Evolutionary conservation across 441 rosid species (phyloP), one percentile per base, ranked within the genome.

Genomic region (Erodium trifolium): DNA sequence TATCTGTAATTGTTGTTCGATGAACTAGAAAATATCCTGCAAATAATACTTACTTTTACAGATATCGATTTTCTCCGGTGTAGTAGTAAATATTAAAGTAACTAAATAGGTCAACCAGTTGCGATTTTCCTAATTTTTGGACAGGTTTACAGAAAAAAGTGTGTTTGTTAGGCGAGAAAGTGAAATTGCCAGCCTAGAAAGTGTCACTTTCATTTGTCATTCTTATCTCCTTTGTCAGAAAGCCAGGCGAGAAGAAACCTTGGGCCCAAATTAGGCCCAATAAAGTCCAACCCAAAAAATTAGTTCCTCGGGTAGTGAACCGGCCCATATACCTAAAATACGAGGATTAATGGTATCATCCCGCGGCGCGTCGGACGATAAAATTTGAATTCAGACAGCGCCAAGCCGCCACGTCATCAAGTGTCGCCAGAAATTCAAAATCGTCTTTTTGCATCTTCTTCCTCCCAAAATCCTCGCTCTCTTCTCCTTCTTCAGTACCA

Each of bases 371-470:
- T 0, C 27, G 45, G 45, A 39, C 45, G 11, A 39, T 1, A 6
- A 39, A 39, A 39, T 77, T 74, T 72, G 69, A 75, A 75, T 80
- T 68, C 76, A 18, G 74, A 76, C 76, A 70, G 74, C 68, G 82
- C 78, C 71, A 29, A n/a, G 3, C 37, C 3, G 49, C 45, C 67
- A 66, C 67, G 49, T 65, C 70, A 55, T n/a, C 67, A 12, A 57
- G 8, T 16, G 34, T 31, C 34, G 34, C 34, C 1, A 31, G 34
- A 31, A 23, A n/a, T n/a, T 1, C 11, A 47, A 51, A 67, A 23
- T 31, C 34, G 3, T 23, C 0, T 23, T 23, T 23, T 23, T 23
- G 27, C 27, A 23, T 23, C 27, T 23, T 23, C 27, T 23, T 23
- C 27, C 27, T 23, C 27, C 27, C 27, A 23, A 23, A 23, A 23